Base-by-base conservation (phyloP, 257 asterid genomes). In the Gentiana dahurica region DNA sequence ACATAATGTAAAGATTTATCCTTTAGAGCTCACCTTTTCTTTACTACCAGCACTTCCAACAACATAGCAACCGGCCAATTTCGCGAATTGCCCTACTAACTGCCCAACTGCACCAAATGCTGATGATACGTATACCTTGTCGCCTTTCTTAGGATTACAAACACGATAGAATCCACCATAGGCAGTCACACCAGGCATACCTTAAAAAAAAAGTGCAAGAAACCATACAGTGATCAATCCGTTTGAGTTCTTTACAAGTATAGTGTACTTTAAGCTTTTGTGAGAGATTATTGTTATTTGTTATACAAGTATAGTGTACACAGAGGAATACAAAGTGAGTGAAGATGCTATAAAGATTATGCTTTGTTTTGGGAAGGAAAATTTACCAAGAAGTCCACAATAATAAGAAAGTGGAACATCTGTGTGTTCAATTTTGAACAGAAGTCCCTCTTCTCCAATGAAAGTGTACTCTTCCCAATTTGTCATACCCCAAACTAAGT, bases 31-130 rank as follows among this genome's bases (percentile, higher is more conserved):
- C 49, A 68, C 68, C 68, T 68, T 68, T 43, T 75, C 58, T 60
- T 78, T 48, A 59, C 58, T 68, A 43, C 84, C 81, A 2, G 81
- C 84, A 66, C 79, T 78, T 48, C 84, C 81, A 49, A 74, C 81
- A n/a, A 74, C 73, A 56, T 68, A 68, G 59, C 73, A 68, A 6
- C 73, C 73, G 35, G 36, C 0, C 1, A 68, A 34, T 3, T 68
- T 68, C 1, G 73, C 68, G 2, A 68, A 61, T 32, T 68, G 68
- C 1, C 68, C 73, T 1, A 62, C 73, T 7, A 61, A 48, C 58
- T 68, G 72, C 1, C 72, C 72, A 10, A 68, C 68, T 7, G 72
- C 72, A 1, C 72, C 72, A 34, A 67, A 68, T 24, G 72, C 72
- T 3, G 68, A 54, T 0, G 72, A 68, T 3, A 68, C 53, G 34